Evolutionary conservation across 139 green algal species (phyloP).

Genomic region (Gonium pectorale): DNA sequence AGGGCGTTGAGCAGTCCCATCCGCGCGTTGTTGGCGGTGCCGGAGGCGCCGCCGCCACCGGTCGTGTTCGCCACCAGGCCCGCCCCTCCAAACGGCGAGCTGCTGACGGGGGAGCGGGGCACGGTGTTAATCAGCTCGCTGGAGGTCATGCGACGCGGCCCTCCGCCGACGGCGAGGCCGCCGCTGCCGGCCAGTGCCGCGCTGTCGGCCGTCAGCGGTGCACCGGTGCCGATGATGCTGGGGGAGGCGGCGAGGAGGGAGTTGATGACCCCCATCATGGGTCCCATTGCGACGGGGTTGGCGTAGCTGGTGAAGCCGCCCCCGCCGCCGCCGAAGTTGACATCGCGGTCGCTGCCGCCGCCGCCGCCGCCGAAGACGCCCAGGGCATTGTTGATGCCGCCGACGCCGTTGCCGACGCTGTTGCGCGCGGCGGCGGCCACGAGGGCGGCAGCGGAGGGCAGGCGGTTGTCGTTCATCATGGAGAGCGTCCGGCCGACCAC

Average conservation of each 20-base stretch:
- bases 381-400: neutral
- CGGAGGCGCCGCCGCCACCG: neutral
- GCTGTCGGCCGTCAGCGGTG: neutral
- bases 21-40: neutral
- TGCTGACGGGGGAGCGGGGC: neutral
- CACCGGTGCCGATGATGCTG: neutral
- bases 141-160: neutral
- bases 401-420: neutral
- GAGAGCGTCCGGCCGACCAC: slow-evolving; percentile 44
- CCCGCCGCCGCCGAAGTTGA: neutral
- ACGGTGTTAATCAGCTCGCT: slow-evolving; percentile 3
- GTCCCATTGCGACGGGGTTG: neutral
- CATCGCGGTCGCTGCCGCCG: neutral
- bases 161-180: neutral
- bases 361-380: neutral
- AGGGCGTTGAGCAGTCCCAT: slow-evolving; percentile 11
- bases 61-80: neutral
- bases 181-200: neutral
- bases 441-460: slow-evolving; percentile 6
- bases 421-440: neutral
- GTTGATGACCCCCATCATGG: slow-evolving; percentile 15
- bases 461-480: slow-evolving; percentile 37
- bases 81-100: slow-evolving; percentile 5
- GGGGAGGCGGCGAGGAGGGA: slow-evolving; percentile 10
- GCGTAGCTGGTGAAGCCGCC: neutral